Evolutionary conservation across 305 asterid genomes (phyloP), one percentile per base, ranked within the genome.

Genomic region (Nicotiana rustica): DNA sequence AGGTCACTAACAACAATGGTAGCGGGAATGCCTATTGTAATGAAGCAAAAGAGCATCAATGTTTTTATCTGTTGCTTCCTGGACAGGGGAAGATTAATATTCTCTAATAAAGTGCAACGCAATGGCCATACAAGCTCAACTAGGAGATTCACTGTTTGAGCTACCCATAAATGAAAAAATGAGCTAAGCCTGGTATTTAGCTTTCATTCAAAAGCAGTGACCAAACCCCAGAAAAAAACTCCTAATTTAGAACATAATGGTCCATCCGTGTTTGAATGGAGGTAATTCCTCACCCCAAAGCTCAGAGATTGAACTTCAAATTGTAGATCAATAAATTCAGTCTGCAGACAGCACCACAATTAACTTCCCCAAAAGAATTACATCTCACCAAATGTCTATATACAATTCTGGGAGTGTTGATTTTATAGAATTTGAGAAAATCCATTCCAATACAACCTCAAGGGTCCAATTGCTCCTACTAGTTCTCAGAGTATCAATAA

Each of bases 21-120:
- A 31, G 71, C 6, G 9, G 41, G 70, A 65, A 65, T 65, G 70
- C 70, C 18, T 65, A 33, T 9, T 67, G 75, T 35, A 66, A 66
- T 17, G 17, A 64, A 25, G n/a, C 36, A 64, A 25, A 64, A 25
- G 60, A 55, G 60, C 60, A 55, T 19, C 59, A 70, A 41, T n/a
- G 12, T 19, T 70, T 5, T 8, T 67, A 14, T 31, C 13, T 0
- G 6, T 66, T 66, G 18, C 19, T 70, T 38, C 33, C n/a, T 3
- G 6, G 36, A 18, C 18, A 71, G 78, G 78, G 36, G 60, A 70
- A 70, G 60, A 19, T 8, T 12, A 44, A 71, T 10, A 15, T 44
- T 44, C 36, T 41, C 78, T 5, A 70, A 69, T 56, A 33, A 67
- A 33, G 15, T 31, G 36, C 49, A 67, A 33, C 49, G 17, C 6